Evolutionary conservation across 2,329 filamentous ascomycete species (phyloP), one percentile per base, ranked within the genome.

Genomic region (Camillea tinctor): DNA sequence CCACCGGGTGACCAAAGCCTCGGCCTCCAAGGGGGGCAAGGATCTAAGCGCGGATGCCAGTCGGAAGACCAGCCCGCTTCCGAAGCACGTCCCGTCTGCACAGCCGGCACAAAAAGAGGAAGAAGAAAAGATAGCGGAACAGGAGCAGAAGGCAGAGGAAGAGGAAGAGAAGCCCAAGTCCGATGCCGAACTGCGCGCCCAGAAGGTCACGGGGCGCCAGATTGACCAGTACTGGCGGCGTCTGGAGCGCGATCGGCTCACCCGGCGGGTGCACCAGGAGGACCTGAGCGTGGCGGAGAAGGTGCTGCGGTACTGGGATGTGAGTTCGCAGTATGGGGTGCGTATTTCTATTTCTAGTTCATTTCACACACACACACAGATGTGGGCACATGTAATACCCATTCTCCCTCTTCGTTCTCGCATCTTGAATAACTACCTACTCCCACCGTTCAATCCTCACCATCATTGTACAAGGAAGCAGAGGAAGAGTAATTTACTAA

Each of bases 271-370:
- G 40, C 95, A 98, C 71, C 92, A 96, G 76, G 76, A 88, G 68
- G 88, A 82, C 2, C 72, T 98, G 67, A 83, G 81, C 11, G 66
- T 90, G 52, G 82, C 89, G 58, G 93, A 98, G 81, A 97, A 94
- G 80, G 87, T 98, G 23, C 76, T 98, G 69, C 82, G 94, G 64
- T 91, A 97, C 73, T 99, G 95, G 76, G 95, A 99, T 74, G 89
- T 96, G 66, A 95, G 89, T 71, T 91, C 85, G 61, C 91, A 97
- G 70, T 99, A 91, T 74, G 95, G 95, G 59, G 93, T 96, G 86
- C 80, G 91, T 87, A n/a, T 58, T 15, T 54, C n/a, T n/a, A n/a
- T n/a, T n/a, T n/a, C n/a, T n/a, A n/a, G 26, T 40, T 9, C 15
- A 15, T n/a, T 57, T 15, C 53, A 36, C 49, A 9, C 15, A 15